Percentiles rank a stretch among this genome's conserved stretches.
These are phyloP conservation scores for Trifolium fragiferum DNA, from an alignment of 306 rosid genomes.

Conservation along the genomic window DNA sequence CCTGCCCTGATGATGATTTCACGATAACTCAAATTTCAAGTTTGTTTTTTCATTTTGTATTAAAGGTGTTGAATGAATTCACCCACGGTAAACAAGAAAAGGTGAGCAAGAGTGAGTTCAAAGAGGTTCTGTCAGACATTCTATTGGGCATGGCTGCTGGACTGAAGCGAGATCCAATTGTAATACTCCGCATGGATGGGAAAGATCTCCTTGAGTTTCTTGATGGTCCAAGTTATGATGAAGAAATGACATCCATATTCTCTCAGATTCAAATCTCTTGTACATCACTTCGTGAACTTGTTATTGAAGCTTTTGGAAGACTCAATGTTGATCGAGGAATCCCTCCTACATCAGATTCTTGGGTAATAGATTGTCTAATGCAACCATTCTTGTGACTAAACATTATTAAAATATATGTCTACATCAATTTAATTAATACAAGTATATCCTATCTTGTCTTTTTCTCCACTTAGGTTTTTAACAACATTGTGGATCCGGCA, in stretches of 20 bases:
- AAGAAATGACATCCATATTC: constrained; percentile 66
- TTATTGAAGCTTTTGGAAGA: constrained; percentile 67
- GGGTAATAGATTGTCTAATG: constrained; percentile 60
- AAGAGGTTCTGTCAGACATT: constrained; percentile 87
- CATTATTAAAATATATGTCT: not conserved
- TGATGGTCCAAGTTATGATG: constrained; percentile 62
- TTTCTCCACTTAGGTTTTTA: constrained; percentile 59
- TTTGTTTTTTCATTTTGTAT: not conserved
- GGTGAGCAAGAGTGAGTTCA: constrained; percentile 92
- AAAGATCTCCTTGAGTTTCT: constrained; percentile 91
- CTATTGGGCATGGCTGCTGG: constrained; percentile 98
- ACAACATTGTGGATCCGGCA: constrained; percentile 68
- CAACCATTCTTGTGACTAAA: constrained; percentile 31
- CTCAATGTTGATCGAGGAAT: constrained; percentile 93
- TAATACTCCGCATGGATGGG: constrained; percentile 93
- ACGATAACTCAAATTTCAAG: too few relatives aligned
- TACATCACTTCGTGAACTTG: constrained; percentile 57
- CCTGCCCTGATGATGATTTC: not conserved
- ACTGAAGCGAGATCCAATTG: constrained; percentile 86
- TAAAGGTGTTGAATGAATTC: constrained; percentile 84
- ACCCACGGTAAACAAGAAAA: constrained; percentile 88
- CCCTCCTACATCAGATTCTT: constrained; percentile 91
- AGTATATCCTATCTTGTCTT: constrained; percentile 1
- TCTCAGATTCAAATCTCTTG: constrained; percentile 54
- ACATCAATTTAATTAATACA: not conserved